Evolutionary conservation across 164 flowering plant species (phyloP), one percentile per base, ranked within the genome.

Genomic region (Umbellularia californica): DNA sequence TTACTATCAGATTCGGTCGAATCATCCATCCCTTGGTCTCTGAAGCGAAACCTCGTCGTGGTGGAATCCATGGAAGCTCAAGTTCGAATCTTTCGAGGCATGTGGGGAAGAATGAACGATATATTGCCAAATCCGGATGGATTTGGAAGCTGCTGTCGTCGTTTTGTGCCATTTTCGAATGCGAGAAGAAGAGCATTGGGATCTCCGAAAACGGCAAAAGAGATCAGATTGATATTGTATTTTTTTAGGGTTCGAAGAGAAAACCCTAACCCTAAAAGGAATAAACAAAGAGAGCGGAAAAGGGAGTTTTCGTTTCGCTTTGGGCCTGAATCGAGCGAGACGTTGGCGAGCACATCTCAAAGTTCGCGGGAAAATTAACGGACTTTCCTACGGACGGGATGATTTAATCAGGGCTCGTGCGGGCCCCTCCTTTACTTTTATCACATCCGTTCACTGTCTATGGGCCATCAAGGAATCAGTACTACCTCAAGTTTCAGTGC

Each of bases 11-110:
- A 73, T 25, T 77, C 80, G 2, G 75, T 68, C 3, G 85, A 73
- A 58, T 74, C 82, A 22, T 74, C 85, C 70, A 58, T 60, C 30
- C 81, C 79, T 11, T 84, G 83, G 58, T 88, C 88, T 70, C 87
- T 74, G 86, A 87, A 88, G 41, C 85, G 84, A 75, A 87, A 90
- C 27, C 77, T 84, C 24, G 85, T 69, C 4, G 84, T 50, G 0
- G 84, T 84, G 19, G 73, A 6, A 6, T 77, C 58, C 62, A 51
- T 27, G 68, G 27, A 51, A 52, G 5, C 28, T 51, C 33, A 41
- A 72, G 22, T 25, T 27, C 63, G 63, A 72, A 30, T 28, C 11
- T 35, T 19, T n/a, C 35, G 28, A 47, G 55, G 47, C 41, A 22
- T 30, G 25, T 41, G n/a, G 4, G 17, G 55, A 24, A 41, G 55